Evolutionary conservation across 805 yeast species (phyloP).

Genomic region (Kuraishia cidri): DNA sequence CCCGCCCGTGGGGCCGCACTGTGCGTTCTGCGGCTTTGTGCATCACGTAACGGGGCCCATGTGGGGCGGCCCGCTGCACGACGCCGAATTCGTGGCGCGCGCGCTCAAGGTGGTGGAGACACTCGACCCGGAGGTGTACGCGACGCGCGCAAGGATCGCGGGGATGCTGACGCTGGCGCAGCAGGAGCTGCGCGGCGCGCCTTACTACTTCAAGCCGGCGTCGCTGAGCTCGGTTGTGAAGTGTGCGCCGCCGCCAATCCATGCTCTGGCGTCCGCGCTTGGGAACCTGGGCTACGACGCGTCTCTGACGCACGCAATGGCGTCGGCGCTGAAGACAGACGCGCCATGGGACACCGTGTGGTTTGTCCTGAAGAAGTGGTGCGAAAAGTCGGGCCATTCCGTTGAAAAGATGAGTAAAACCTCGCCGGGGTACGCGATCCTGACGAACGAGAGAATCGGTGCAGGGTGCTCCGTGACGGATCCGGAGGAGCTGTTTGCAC

Average conservation of each 20-base stretch:
- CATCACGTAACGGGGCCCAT: conserved; percentile 91
- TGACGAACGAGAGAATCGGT: conserved; percentile 31
- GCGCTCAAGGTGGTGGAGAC: conserved; percentile 42
- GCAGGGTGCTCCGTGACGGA: conserved; percentile 8
- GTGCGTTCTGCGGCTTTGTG: conserved; percentile 61
- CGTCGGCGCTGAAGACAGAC: conserved; percentile 80
- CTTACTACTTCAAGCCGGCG: conserved; percentile 81
- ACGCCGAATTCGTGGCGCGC: conserved; percentile 53
- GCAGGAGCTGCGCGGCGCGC: conserved; percentile 54
- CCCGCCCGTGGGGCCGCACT: conserved; percentile 48
- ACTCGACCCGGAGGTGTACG: conserved; percentile 43
- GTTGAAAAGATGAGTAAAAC: conserved; percentile 33
- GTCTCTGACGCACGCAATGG: conserved; percentile 83
- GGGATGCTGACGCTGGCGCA: conserved; percentile 88
- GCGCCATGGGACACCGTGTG: conserved; percentile 82
- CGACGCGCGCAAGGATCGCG: conserved; percentile 74
- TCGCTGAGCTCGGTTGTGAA: conserved; percentile 67
- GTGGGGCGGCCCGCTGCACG: conserved; percentile 84
- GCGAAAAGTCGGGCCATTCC: conserved; percentile 30
- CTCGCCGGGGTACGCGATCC: conserved; percentile 50
- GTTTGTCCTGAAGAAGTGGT: conserved; percentile 63
- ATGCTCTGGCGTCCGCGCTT: conserved; percentile 64
- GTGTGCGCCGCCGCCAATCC: conserved; percentile 77
- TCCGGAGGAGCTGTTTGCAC: conserved; percentile 44
- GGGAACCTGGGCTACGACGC: conserved; percentile 79